Evolutionary conservation across 441 rosid genomes (phyloP).

Genomic region (Mallotus japonicus): DNA sequence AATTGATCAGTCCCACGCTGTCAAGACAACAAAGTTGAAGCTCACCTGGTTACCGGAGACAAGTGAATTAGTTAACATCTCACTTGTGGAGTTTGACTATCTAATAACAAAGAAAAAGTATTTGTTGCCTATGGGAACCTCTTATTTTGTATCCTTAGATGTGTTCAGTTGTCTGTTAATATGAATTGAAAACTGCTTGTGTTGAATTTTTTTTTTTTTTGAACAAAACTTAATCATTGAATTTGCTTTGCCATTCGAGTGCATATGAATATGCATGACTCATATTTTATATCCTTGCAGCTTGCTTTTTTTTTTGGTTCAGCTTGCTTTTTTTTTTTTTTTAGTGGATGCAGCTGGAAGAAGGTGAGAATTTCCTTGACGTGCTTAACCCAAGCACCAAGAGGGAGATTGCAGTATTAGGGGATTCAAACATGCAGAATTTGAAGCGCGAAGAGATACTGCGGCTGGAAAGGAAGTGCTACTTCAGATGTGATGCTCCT

Average conservation of each 20-base stretch:
- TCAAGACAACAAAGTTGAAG: constrained; percentile 87
- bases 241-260: background rate
- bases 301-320: no score
- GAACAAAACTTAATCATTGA: background rate
- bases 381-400: constrained; percentile 65
- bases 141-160: background rate
- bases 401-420: constrained; percentile 66
- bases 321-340: no score
- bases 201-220: no score
- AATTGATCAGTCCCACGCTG: no score
- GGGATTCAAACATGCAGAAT: constrained; percentile 88
- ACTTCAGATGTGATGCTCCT: constrained; percentile 85
- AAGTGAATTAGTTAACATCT: constrained; percentile 57
- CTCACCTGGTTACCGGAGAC: constrained; percentile 88
- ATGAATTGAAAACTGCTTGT: background rate
- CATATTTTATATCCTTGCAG: background rate
- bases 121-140: background rate
- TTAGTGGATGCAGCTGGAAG: constrained; percentile 63
- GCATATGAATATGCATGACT: background rate
- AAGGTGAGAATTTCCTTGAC: constrained; percentile 67
- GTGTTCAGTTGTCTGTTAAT: background rate
- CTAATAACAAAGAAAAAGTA: constrained; percentile 79
- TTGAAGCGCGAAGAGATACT: constrained; percentile 64
- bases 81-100: constrained; percentile 69
- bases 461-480: constrained; percentile 96